phyloP scores from a whole-genome alignment of 2,329 filamentous ascomycete species.

The Fusarium sublunatum region DNA sequence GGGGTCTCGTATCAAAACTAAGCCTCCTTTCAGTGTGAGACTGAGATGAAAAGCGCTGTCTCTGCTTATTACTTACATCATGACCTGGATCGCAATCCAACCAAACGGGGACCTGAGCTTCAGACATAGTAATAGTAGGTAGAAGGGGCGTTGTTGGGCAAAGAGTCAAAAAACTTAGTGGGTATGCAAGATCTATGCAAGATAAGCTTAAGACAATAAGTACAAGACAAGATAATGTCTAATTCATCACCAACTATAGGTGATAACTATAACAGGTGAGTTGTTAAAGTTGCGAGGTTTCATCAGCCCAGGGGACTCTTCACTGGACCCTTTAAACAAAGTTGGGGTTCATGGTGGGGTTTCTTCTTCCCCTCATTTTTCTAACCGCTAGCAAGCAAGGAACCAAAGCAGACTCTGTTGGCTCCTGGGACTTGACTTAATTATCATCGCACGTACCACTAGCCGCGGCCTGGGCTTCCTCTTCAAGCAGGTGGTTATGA shows the following conservation, averaged over 20 bases:
- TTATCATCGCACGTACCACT: slow-evolving; percentile 12
- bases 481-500: slow-evolving; percentile 16
- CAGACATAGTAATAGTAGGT: slow-evolving; percentile 36
- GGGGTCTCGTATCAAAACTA: slow-evolving; percentile 3
- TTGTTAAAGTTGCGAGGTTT: slow-evolving; percentile 40
- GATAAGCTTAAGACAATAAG: background rate
- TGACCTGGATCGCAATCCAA: slow-evolving; percentile 72
- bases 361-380: slow-evolving; percentile 36
- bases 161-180: background rate
- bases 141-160: background rate
- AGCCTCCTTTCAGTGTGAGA: slow-evolving; percentile 3
- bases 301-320: slow-evolving; percentile 19
- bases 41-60: slow-evolving; percentile 5
- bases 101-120: slow-evolving; percentile 63
- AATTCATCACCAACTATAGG: slow-evolving; percentile 2
- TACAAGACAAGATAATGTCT: background rate
- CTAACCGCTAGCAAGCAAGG: slow-evolving; percentile 1
- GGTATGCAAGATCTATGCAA: background rate
- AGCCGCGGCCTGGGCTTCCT: slow-evolving; percentile 29
- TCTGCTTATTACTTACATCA: slow-evolving; percentile 66
- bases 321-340: slow-evolving; percentile 21
- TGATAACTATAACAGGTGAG: slow-evolving; percentile 15
- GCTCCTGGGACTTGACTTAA: background rate
- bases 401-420: background rate
- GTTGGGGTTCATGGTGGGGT: slow-evolving; percentile 32